phyloP scores from a whole-genome alignment of 2,329 filamentous ascomycete genomes.

The Aspergillus sp. region DNA sequence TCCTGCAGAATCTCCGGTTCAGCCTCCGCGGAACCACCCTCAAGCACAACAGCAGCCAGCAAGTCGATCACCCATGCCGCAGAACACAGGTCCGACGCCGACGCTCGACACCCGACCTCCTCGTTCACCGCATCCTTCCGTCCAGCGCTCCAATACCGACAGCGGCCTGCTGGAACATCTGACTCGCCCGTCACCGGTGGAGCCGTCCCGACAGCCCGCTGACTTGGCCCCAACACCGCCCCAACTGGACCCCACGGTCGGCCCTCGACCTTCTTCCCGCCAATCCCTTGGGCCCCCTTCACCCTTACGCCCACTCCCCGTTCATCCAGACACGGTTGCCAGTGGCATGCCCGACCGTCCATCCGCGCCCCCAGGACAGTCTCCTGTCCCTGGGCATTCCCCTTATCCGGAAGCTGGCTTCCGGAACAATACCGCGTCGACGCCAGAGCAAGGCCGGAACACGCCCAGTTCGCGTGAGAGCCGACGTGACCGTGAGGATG shows the following conservation, averaged over 20 bases:
- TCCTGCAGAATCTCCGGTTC: not conserved
- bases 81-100: constrained; percentile 17
- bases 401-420: constrained; percentile 22
- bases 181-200: constrained; percentile 25
- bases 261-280: constrained; percentile 22
- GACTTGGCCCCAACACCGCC: constrained; percentile 17
- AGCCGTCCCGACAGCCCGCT: constrained; percentile 16
- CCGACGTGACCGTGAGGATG: constrained; percentile 38
- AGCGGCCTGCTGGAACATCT: constrained; percentile 23
- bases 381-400: constrained; percentile 10
- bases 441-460: constrained; percentile 50
- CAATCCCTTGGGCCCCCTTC: constrained; percentile 26
- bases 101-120: constrained; percentile 19
- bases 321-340: constrained; percentile 13
- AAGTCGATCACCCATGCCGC: constrained; percentile 22
- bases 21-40: not conserved
- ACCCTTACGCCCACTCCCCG: constrained; percentile 17
- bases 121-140: constrained; percentile 19
- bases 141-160: constrained; percentile 33
- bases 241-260: constrained; percentile 15
- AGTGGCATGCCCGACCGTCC: constrained; percentile 24
- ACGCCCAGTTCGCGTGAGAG: constrained; percentile 44
- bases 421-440: constrained; percentile 25
- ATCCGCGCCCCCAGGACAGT: constrained; percentile 12
- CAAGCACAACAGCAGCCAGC: not conserved